These are phyloP conservation scores for Rhinocladiella mackenziei DNA, from an alignment of 2,329 filamentous ascomycete genomes.

Conservation along the genomic window DNA sequence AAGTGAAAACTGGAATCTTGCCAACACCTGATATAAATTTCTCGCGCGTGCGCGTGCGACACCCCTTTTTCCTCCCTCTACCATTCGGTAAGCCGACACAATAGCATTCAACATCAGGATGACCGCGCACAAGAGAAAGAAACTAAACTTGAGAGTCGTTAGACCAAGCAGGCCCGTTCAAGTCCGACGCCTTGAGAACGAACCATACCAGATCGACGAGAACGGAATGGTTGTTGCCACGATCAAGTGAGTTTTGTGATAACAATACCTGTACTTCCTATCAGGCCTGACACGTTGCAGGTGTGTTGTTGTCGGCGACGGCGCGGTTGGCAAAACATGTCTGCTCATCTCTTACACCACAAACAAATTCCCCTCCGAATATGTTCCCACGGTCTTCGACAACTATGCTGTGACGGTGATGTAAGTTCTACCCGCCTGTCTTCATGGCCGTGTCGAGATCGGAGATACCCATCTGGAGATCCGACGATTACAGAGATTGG, in stretches of 20 bases:
- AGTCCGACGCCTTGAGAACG: constrained; percentile 15
- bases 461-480: background rate
- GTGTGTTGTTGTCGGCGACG: constrained; percentile 98
- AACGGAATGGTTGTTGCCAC: constrained; percentile 58
- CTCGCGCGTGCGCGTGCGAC: constrained; percentile 8
- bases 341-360: constrained; percentile 98
- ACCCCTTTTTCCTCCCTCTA: constrained; percentile 2
- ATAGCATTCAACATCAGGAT: constrained; percentile 9
- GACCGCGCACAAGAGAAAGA: constrained; percentile 3
- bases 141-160: constrained; percentile 11
- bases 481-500: background rate
- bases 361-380: constrained; percentile 99
- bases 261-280: constrained; percentile 3
- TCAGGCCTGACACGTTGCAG: constrained; percentile 47
- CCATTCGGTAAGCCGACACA: constrained; percentile 14
- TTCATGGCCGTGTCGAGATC: no score
- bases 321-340: constrained; percentile 99
- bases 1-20: constrained; percentile 1
- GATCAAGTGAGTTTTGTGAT: constrained; percentile 56
- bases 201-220: constrained; percentile 10
- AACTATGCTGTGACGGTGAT: constrained; percentile 99
- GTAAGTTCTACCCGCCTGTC: constrained; percentile 61
- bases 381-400: constrained; percentile 98
- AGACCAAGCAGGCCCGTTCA: constrained; percentile 11
- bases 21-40: constrained; percentile 4